Conservation (phyloP, 2,329 filamentous ascomycete genomes). For the Penicillium sp. region DNA sequence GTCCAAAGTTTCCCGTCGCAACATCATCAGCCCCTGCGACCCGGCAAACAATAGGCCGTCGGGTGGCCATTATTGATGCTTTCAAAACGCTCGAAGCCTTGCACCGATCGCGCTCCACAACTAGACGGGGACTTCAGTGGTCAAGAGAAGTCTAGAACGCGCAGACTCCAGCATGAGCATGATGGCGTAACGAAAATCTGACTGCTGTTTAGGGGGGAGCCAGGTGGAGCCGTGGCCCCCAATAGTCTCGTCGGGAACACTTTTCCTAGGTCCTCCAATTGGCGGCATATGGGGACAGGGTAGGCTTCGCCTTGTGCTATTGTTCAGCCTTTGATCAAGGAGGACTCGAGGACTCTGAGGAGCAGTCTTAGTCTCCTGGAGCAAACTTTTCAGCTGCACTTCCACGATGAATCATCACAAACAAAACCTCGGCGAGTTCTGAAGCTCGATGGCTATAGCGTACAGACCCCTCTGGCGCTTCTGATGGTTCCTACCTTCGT, state of each 20-base stretch:
- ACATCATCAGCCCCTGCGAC: not conserved
- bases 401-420: not conserved
- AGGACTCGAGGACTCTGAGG: not conserved
- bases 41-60: not conserved
- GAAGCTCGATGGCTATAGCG: not conserved
- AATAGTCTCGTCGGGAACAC: slow-evolving; percentile 24
- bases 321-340: slow-evolving; percentile 3
- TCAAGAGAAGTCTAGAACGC: not conserved
- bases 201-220: not conserved
- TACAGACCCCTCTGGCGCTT: not conserved
- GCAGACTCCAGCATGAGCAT: not conserved
- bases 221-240: slow-evolving; percentile 20
- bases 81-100: not conserved
- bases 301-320: slow-evolving; percentile 11
- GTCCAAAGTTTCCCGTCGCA: not conserved
- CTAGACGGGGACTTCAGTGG: not conserved
- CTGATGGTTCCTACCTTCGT: not conserved
- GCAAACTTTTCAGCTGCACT: not conserved
- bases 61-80: not conserved
- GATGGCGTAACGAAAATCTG: not conserved
- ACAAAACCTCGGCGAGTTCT: not conserved
- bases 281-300: slow-evolving; percentile 8
- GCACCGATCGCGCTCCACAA: not conserved
- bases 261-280: slow-evolving; percentile 27
- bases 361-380: not conserved